These are phyloP conservation scores for Euphorbia celastroides DNA, from an alignment of 441 rosid genomes.

Conservation along the genomic window DNA sequence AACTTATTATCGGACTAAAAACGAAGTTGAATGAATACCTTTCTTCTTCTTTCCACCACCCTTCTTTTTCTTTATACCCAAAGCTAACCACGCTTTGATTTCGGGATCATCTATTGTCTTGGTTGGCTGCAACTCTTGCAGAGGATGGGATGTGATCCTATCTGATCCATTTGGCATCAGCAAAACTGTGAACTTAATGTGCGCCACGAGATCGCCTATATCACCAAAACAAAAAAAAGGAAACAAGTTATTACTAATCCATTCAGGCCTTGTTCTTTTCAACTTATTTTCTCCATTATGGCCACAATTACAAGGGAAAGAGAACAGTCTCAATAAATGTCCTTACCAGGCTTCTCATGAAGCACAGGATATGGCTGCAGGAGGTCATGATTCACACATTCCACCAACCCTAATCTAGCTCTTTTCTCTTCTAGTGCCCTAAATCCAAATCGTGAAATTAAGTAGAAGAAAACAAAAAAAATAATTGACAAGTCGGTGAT, in stretches of 20 bases:
- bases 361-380: slow-evolving; percentile 92
- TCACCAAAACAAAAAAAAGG: not conserved
- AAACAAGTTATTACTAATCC: not conserved
- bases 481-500: not conserved
- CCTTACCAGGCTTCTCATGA: slow-evolving; percentile 82
- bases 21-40: slow-evolving; percentile 34
- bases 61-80: slow-evolving; percentile 86
- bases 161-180: slow-evolving; percentile 96
- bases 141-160: slow-evolving; percentile 67
- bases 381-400: slow-evolving; percentile 90
- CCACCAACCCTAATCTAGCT: slow-evolving; percentile 85
- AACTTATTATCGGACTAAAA: too few species aligned
- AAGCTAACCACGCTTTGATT: slow-evolving; percentile 89
- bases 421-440: slow-evolving; percentile 95
- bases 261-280: too few species aligned
- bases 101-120: slow-evolving; percentile 81
- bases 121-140: slow-evolving; percentile 72
- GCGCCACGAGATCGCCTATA: slow-evolving; percentile 82
- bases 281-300: too few species aligned
- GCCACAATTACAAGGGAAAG: too few species aligned
- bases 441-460: not conserved
- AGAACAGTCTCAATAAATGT: not conserved
- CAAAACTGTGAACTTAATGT: slow-evolving; percentile 81
- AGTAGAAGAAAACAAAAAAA: not conserved
- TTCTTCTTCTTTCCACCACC: slow-evolving; percentile 99